Evolutionary conservation across 2,329 filamentous ascomycete species (phyloP), one percentile per base, ranked within the genome.

Genomic region (Aureobasidium uvarum): DNA sequence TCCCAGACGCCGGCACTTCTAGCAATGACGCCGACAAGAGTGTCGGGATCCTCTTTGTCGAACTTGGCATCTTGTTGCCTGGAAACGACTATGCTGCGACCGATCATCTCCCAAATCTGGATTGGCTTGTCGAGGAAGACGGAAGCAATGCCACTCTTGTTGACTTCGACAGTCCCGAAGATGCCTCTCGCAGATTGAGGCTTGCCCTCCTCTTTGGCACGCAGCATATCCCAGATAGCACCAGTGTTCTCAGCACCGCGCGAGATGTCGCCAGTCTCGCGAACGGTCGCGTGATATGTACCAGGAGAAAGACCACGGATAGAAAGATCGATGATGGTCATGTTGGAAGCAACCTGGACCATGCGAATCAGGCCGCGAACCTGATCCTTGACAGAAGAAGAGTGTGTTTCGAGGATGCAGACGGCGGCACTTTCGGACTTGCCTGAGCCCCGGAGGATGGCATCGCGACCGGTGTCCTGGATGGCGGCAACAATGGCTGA

Each of bases 1-100:
- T 97, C 94, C 95, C 95, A 99, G 68, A 96, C 89, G n/a, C 95
- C 95, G 18, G 95, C 94, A 77, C 93, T 97, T 74, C 95, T 84
- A 56, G 95, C 95, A 78, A 99, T 91, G 60, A 99, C 93, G 10
- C 95, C 95, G 2, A 96, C 91, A 59, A 97, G 81, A 23, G 92
- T 96, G 75, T 96, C 86, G 64, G 87, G 84, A 74, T 96, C 91
- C 70, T 96, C 93, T 71, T 83, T 82, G 52, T 65, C 54, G 73
- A 85, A 82, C 65, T 81, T 81, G 1, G 81, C 83, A 43, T 87
- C 84, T 66, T 81, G 80, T 70, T 87, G 85, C 76, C 87, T 87
- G 51, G 91, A 90, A 56, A 98, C 86, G 52, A 96, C 89, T 81
- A 99, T 89, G 72, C 92, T 92, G 74, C 93, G 88, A 36, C 95